A percentile compares a stretch with the other conserved stretches of the same genome.
Evolutionary conservation across 2,329 filamentous ascomycete genomes (phyloP).

Genomic region (Daldinia sp.): DNA sequence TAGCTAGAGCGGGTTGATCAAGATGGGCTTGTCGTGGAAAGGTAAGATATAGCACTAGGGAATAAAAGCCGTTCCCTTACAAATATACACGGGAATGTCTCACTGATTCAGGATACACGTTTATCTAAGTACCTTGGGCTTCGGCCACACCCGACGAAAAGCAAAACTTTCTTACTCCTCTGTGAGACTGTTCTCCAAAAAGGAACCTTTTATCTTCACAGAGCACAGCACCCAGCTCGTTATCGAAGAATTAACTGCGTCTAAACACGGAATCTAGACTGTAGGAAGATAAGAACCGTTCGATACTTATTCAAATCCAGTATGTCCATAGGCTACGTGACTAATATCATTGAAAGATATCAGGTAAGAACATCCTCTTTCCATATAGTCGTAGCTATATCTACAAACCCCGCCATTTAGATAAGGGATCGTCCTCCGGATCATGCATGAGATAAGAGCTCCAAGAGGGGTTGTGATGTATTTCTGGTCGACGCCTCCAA

Average conservation of each 20-base stretch:
- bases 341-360: not conserved
- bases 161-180: not conserved
- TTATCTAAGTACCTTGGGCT: not conserved
- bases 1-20: not conserved
- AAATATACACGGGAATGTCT: not conserved
- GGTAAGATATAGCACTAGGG: not conserved
- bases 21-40: not conserved
- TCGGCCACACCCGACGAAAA: not conserved
- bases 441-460: constrained; percentile 29
- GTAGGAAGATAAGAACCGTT: not conserved
- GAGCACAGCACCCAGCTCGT: not conserved
- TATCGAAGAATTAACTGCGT: not conserved
- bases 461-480: constrained; percentile 11
- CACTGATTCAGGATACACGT: not conserved
- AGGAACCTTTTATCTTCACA: not conserved
- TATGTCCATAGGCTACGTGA: not conserved
- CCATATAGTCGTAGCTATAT: not conserved
- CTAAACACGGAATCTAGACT: not conserved
- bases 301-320: not conserved
- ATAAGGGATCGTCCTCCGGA: constrained; percentile 30
- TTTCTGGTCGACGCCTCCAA: not conserved
- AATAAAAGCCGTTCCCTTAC: not conserved
- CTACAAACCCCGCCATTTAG: constrained; percentile 24
- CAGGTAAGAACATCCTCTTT: constrained; percentile 3
- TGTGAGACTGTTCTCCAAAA: not conserved